Base-by-base conservation (phyloP, 768 basidiomycete species). In the Tricholoma hemisulphureum region DNA sequence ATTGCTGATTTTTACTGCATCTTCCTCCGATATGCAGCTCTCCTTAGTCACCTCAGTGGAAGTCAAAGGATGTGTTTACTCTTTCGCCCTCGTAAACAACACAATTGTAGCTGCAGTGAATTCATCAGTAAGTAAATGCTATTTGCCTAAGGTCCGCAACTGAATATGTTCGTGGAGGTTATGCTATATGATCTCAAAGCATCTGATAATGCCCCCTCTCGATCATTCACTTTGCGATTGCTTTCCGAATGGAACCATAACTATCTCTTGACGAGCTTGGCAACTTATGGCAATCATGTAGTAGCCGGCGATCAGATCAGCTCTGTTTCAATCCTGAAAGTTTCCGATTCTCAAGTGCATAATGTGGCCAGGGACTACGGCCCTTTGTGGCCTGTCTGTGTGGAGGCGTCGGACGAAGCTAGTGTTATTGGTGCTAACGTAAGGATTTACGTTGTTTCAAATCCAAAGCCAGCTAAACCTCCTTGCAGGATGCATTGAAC, bases 251-350 rank as follows among this genome's bases (percentile, higher is more conserved):
- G 92, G 88, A 86, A 89, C 61, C 90, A 93, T 67, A 93, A 91
- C 55, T 94, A 95, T 71, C 59, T 90, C 56, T 84, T 95, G 26
- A 84, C 82, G 4, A 85, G 83, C 55, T 71, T 97, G 20, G 83
- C 81, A 0, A 73, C 83, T 3, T 80, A 79, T 48, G 80, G 75
- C 2, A 71, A 85, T 58, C 74, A 72, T 46, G 68, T 96, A 23
- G 71, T 90, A 16, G 80, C 86, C n/a, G 91, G 90, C 32, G 95
- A 97, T 65, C 85, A 87, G 7, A 81, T 95, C 24, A 85, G 83
- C 67, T 93, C 93, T 0, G 79, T 95, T 16, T 87, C 92, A 2
- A 62, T 93, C 24, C 74, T 95, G 29, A 80, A 80, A 56, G 69
- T 88, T 51, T 59, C 63, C 2, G 75, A 73, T 11, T 73, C 63